Conservation (phyloP, 208 protist genomes). For the Leishmania lainsoni region DNA sequence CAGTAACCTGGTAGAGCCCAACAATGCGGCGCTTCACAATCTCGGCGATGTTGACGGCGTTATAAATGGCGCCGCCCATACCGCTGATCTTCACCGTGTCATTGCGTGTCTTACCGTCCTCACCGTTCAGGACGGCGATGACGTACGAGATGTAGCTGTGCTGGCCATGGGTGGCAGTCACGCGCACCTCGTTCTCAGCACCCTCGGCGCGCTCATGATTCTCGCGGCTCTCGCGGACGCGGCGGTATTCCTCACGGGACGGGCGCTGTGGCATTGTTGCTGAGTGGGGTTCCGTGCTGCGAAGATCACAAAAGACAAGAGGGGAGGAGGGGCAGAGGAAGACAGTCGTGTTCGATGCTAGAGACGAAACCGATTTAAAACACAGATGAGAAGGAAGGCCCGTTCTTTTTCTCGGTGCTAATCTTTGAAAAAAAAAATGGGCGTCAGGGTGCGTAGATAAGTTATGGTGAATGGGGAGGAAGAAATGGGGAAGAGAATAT, state of each 20-base stretch:
- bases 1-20: constrained; percentile 92
- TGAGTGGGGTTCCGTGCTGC: neutral
- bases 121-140: constrained; percentile 84
- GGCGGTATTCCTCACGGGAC: constrained; percentile 77
- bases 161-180: constrained; percentile 76
- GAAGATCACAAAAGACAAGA: neutral
- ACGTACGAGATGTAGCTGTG: constrained; percentile 91
- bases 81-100: constrained; percentile 91
- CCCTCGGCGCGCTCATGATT: constrained; percentile 61
- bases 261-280: constrained; percentile 50
- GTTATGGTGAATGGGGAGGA: no score
- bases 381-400: neutral
- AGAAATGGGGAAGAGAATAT: no score
- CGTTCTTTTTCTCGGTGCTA: constrained; percentile 10
- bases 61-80: constrained; percentile 91
- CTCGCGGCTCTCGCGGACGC: constrained; percentile 52
- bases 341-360: constrained; percentile 1
- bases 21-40: constrained; percentile 91
- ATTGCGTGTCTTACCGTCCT: constrained; percentile 79
- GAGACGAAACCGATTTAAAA: neutral
- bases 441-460: neutral
- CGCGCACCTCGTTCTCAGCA: constrained; percentile 89
- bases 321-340: neutral
- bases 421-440: neutral
- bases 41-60: constrained; percentile 92